Base-by-base conservation (phyloP, 371 early-diverging fungal species). In the Chytridium lagenaria region DNA sequence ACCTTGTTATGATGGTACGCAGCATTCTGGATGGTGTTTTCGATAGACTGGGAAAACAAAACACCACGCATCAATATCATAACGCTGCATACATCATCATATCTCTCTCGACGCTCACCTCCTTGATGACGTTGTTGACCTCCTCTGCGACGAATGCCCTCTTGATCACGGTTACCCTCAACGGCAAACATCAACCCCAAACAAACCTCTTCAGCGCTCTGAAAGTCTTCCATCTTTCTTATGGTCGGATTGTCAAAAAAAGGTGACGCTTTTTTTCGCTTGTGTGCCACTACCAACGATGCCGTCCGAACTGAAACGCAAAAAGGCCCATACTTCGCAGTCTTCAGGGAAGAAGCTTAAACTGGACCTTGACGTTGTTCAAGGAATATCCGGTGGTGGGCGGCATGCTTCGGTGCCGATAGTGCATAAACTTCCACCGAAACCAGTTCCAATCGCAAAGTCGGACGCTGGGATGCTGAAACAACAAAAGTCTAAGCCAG, bases 1-100 rank as follows among this genome's bases (percentile, higher is more conserved):
- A 91, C 92, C 75, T 91, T 90, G 68, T 80, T 73, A 71, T 91
- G 91, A 38, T 87, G 83, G 74, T 92, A 92, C 1, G 89, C 86
- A 34, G 87, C 80, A 73, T 91, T 91, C 57, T 85, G 85, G 31
- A 91, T 72, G 2, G 86, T 86, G 63, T 73, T 71, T 74, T 91
- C 91, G 31, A 90, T 86, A 15, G 87, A 84, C 90, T 91, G 39
- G 1, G 23, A 23, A 23, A 57, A 49, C 0, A 5, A 1, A 0
- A n/a, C 38, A 1, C 57, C 34, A 55, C 23, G 39, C 1, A 37
- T 31, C 50, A 16, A 68, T 39, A 69, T 23, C 16, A 37, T 36
- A 61, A 55, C 22, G 30, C 57, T 23, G 7, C 57, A 10, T 12
- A 69, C 36, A 59, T 19, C 49, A 36, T 36, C n/a, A 31, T 31